These are phyloP conservation scores for Porphyra umbilicalis DNA, from an alignment of 31 red algal genomes.

Conservation along the genomic window DNA sequence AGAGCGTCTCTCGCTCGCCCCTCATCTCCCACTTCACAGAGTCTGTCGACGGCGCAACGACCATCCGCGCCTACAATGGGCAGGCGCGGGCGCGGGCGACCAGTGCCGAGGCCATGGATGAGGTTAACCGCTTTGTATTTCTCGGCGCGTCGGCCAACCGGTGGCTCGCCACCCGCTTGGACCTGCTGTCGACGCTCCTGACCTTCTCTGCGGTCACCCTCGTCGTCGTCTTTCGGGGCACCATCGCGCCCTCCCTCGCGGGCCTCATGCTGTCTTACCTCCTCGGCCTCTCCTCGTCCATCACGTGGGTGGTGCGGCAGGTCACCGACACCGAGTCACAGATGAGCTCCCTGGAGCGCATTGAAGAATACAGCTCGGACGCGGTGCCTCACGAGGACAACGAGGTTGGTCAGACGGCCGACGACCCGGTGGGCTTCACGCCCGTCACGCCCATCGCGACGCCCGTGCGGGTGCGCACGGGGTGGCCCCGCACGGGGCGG, in stretches of 20 bases:
- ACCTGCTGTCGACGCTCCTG: conserved; percentile 59
- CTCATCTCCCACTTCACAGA: conserved; percentile 88
- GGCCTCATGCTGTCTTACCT: conserved; percentile 83
- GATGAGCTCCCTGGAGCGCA: conserved; percentile 70
- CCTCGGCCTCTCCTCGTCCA: conserved; percentile 47
- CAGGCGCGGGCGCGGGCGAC: conserved; percentile 16
- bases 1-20: conserved; percentile 67
- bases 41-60: conserved; percentile 80
- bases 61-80: conserved; percentile 75
- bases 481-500: conserved; percentile 69
- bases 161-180: conserved; percentile 74
- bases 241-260: conserved; percentile 39
- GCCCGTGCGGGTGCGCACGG: conserved; percentile 9
- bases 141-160: conserved; percentile 24
- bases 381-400: conserved; percentile 56
- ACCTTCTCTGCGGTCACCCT: conserved; percentile 58
- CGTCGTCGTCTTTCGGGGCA: conserved; percentile 30
- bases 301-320: conserved; percentile 78
- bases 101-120: conserved; percentile 6
- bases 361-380: conserved; percentile 61
- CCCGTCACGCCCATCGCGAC: neutral
- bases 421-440: neutral
- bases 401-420: neutral
- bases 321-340: conserved; percentile 86
- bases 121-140: neutral